Evolutionary conservation across 2,329 filamentous ascomycete genomes (phyloP).

Genomic region (Hypoxylon sp.): DNA sequence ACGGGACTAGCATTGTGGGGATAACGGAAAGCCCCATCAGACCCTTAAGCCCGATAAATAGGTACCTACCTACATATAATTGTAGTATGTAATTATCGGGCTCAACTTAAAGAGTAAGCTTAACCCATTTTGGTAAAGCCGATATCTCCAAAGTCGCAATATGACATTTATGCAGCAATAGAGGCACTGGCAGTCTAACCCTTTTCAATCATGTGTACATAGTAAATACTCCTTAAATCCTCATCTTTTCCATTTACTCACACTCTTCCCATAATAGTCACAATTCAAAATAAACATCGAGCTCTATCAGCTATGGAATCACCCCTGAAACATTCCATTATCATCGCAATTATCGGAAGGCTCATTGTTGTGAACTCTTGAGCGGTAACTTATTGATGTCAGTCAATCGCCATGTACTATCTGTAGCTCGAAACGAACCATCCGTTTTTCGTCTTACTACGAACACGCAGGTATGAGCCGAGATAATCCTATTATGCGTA

Average conservation of each 20-base stretch:
- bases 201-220: not conserved
- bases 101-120: not conserved
- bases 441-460: too few relatives aligned
- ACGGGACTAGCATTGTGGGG: not conserved
- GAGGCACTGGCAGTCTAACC: not conserved
- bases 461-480: too few relatives aligned
- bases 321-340: not conserved
- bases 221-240: constrained; percentile 1
- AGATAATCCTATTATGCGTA: too few relatives aligned
- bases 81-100: not conserved
- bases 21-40: not conserved
- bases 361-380: too few relatives aligned
- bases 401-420: too few relatives aligned
- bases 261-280: too few relatives aligned
- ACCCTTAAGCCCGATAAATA: not conserved
- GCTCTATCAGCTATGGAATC: not conserved
- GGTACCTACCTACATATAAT: too few relatives aligned
- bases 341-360: not conserved
- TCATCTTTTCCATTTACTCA: not conserved
- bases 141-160: constrained; percentile 9
- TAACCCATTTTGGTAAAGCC: not conserved
- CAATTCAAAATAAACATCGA: not conserved
- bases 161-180: constrained; percentile 1
- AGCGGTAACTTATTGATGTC: too few relatives aligned
- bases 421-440: too few relatives aligned